Conservation (phyloP, 805 yeast genomes). For the Barnettozyma botsteinii region DNA sequence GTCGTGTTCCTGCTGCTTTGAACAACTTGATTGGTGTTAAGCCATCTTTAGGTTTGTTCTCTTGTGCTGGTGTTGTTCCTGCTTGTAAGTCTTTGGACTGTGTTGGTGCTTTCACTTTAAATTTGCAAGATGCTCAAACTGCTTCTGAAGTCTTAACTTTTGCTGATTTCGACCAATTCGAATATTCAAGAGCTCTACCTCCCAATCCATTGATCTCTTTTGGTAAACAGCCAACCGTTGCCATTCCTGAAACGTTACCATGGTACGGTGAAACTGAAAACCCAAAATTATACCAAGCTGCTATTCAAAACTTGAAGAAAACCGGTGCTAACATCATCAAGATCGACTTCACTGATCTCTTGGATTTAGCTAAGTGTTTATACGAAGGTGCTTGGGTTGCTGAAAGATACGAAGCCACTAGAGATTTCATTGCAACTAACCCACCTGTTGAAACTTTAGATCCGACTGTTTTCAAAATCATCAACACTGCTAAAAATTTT, state of each 20-base stretch:
- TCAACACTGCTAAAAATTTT: constrained; percentile 70
- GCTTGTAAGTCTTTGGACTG: constrained; percentile 95
- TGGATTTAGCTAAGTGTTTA: constrained; percentile 77
- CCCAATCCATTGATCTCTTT: constrained; percentile 55
- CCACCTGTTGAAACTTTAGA: constrained; percentile 71
- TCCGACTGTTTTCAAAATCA: constrained; percentile 74
- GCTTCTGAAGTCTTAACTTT: constrained; percentile 66
- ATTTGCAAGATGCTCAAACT: constrained; percentile 76
- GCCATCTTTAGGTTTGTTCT: constrained; percentile 85
- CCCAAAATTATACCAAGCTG: constrained; percentile 57
- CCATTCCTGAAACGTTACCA: constrained; percentile 63
- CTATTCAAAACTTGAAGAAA: constrained; percentile 47
- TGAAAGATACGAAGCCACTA: constrained; percentile 82
- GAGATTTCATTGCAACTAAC: constrained; percentile 61
- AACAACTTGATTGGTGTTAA: constrained; percentile 90
- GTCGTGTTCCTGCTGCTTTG: constrained; percentile 94
- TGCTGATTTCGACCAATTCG: constrained; percentile 63
- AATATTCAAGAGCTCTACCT: constrained; percentile 76
- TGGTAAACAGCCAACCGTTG: constrained; percentile 57
- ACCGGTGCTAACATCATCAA: constrained; percentile 56
- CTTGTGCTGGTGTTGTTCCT: constrained; percentile 91
- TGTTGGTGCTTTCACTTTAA: constrained; percentile 78
- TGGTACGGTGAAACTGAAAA: constrained; percentile 85
- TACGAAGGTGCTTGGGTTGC: constrained; percentile 99
- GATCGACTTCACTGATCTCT: constrained; percentile 67